phyloP scores from a whole-genome alignment of 352 stramenopile species.

The Phytophthora meadii region DNA sequence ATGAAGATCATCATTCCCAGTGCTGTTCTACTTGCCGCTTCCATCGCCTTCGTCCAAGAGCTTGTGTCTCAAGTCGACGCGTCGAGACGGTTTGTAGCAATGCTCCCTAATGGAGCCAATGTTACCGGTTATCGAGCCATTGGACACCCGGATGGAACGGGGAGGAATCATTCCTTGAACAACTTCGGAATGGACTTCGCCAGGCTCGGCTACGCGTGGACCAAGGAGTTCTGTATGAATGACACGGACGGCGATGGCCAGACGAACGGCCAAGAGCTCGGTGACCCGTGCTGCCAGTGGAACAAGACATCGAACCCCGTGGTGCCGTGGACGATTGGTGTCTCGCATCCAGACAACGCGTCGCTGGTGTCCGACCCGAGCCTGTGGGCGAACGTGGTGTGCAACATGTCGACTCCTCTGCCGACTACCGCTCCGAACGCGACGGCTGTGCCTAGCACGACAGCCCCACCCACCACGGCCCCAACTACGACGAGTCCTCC shows the following conservation, averaged over 20 bases:
- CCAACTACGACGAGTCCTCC: too few species aligned
- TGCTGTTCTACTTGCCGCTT: slow-evolving; percentile 5
- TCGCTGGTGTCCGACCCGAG: slow-evolving; percentile 25
- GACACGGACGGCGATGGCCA: slow-evolving; percentile 67
- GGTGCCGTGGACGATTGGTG: slow-evolving; percentile 22
- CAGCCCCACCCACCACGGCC: too few species aligned
- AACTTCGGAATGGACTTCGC: slow-evolving; percentile 31
- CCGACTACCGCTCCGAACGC: too few species aligned
- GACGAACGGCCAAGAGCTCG: slow-evolving; percentile 82
- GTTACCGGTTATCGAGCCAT: slow-evolving; percentile 35
- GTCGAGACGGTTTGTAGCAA: slow-evolving; percentile 22
- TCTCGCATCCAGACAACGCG: slow-evolving; percentile 29
- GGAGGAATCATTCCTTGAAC: slow-evolving; percentile 28
- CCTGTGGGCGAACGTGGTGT: slow-evolving; percentile 26
- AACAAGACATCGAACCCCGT: slow-evolving; percentile 2
- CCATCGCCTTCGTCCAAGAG: slow-evolving; percentile 3
- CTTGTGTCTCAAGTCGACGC: slow-evolving; percentile 1
- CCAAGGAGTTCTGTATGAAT: slow-evolving; percentile 15
- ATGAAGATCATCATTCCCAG: slow-evolving; percentile 1
- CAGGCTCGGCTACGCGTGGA: slow-evolving; percentile 1
- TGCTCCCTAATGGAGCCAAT: slow-evolving; percentile 50
- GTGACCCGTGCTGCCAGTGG: slow-evolving; percentile 68
- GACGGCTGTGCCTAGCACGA: too few species aligned
- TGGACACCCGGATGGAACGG: slow-evolving; percentile 40
- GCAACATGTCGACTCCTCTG: too few species aligned